Percentiles rank a stretch among this genome's conserved stretches.
Conservation (phyloP, 345 rosid species). For the Eucalyptus virginea region DNA sequence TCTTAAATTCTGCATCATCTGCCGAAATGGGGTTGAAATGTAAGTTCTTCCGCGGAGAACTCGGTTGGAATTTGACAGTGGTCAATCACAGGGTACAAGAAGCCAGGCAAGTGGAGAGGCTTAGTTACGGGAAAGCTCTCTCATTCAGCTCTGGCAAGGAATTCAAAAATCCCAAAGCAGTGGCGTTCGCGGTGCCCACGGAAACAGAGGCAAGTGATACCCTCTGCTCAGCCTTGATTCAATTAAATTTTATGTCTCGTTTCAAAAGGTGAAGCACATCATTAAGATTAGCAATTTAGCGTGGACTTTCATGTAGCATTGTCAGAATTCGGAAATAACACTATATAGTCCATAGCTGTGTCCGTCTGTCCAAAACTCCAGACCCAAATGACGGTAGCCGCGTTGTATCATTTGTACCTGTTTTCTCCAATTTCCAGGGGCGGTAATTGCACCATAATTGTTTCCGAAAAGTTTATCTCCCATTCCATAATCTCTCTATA, state of each 20-base stretch:
- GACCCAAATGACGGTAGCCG: background rate
- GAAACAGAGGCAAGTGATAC: background rate
- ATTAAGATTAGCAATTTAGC: background rate
- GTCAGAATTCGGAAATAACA: background rate
- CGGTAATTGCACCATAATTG: background rate
- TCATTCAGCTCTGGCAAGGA: background rate
- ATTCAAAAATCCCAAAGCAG: background rate
- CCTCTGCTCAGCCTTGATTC: background rate
- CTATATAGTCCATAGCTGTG: background rate
- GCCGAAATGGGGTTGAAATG: background rate
- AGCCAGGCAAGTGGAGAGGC: background rate
- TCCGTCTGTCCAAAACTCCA: background rate
- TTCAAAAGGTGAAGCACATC: background rate
- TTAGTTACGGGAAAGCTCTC: background rate
- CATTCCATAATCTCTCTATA: background rate
- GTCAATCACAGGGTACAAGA: background rate
- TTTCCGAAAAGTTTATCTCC: background rate
- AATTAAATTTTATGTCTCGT: background rate
- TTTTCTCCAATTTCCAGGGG: background rate
- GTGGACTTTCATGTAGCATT: background rate
- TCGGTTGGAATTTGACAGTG: background rate
- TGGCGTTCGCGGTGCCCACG: background rate
- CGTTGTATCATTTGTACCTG: background rate
- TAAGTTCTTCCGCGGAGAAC: background rate
- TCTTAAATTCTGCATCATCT: background rate